These are phyloP conservation scores for Silene uniflora DNA, from an alignment of 148 eudicot species.

Conservation along the genomic window DNA sequence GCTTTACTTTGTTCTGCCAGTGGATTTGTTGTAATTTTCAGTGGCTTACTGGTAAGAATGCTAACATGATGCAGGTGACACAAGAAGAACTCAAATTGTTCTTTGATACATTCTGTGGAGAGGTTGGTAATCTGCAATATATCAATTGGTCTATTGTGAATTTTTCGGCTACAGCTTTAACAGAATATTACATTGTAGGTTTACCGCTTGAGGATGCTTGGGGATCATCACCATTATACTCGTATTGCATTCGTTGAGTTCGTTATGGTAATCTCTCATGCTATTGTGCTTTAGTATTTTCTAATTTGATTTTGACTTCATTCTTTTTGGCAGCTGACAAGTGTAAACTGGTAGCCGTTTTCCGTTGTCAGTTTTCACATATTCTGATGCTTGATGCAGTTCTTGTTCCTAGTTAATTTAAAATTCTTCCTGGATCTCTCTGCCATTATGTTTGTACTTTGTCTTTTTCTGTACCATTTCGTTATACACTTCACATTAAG, in stretches of 20 bases:
- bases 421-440: not conserved
- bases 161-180: constrained; percentile 2
- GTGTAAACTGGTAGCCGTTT: constrained; percentile 1
- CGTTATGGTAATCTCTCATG: constrained; percentile 48
- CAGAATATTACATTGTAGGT: constrained; percentile 41
- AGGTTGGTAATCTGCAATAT: constrained; percentile 48
- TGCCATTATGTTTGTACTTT: not conserved
- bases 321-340: not conserved
- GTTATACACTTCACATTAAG: not conserved
- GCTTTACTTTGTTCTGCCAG: not conserved
- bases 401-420: not conserved
- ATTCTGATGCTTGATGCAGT: not conserved
- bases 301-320: not conserved
- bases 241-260: constrained; percentile 97
- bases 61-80: constrained; percentile 50
- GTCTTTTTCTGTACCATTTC: not conserved
- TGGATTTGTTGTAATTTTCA: constrained; percentile 3
- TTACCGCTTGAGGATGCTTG: constrained; percentile 86
- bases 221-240: constrained; percentile 89
- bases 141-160: constrained; percentile 6
- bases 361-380: not conserved
- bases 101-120: constrained; percentile 83
- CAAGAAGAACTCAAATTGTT: constrained; percentile 83
- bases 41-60: not conserved
- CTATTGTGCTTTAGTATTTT: not conserved